phyloP scores from a whole-genome alignment of 148 eudicot species.

The Simmondsia chinensis region DNA sequence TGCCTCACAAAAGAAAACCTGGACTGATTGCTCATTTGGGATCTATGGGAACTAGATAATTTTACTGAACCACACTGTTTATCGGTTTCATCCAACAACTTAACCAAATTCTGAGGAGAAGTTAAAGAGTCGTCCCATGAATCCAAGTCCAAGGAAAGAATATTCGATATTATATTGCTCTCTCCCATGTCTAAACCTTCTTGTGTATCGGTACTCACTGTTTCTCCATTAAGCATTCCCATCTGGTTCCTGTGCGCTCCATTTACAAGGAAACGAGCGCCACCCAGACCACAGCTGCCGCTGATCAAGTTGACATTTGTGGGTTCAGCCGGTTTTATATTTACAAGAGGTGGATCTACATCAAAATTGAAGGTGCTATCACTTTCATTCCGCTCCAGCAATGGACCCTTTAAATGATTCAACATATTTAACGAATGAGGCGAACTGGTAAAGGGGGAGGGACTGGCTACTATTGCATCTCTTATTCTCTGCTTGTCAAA shows the following conservation, averaged over 20 bases:
- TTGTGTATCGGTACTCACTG: slow-evolving; percentile 15
- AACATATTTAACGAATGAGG: slow-evolving; percentile 32
- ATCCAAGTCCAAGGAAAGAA: slow-evolving; percentile 73
- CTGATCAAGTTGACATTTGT: slow-evolving; percentile 15
- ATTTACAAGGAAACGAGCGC: slow-evolving; percentile 24
- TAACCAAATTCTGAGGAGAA: slow-evolving; percentile 68
- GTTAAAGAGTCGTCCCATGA: slow-evolving; percentile 71
- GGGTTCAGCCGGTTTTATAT: slow-evolving; percentile 23
- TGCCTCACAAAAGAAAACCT: slow-evolving; percentile 98
- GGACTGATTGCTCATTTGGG: slow-evolving; percentile 69
- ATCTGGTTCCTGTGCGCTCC: slow-evolving; percentile 22
- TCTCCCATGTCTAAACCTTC: slow-evolving; percentile 51
- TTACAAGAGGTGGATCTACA: slow-evolving; percentile 21
- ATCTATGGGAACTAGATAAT: slow-evolving; percentile 44
- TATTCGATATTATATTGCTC: slow-evolving; percentile 80
- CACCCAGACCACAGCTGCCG: slow-evolving; percentile 18
- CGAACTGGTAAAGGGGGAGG: slow-evolving; percentile 19
- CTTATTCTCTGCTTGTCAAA: slow-evolving; percentile 45
- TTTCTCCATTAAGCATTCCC: slow-evolving; percentile 36
- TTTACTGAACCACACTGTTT: slow-evolving; percentile 36
- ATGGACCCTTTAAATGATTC: slow-evolving; percentile 22
- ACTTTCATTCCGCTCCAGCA: slow-evolving; percentile 21
- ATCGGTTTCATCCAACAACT: slow-evolving; percentile 58
- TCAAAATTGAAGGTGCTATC: slow-evolving; percentile 16
- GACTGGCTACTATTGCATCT: slow-evolving; percentile 47